Base-by-base conservation (phyloP, 768 basidiomycete genomes). In the Calocybe cyanea region DNA sequence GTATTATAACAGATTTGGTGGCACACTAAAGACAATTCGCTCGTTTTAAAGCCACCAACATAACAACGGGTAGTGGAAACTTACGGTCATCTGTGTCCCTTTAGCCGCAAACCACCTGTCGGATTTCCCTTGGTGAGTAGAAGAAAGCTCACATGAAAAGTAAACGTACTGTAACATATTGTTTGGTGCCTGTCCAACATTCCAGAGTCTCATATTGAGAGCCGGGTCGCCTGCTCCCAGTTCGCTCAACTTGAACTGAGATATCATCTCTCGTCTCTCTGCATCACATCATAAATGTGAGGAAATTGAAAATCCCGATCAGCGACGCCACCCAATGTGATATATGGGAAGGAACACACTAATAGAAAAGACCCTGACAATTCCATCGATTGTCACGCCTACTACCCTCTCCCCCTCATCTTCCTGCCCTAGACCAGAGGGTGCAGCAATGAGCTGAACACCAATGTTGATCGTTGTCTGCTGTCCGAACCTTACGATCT, bases 381-480 rank as follows among this genome's bases (percentile, higher is more conserved):
- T 84, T 1, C 90, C 92, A 63, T 95, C 92, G 53, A 95, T 91
- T 2, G 92, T 94, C 21, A 93, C 87, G 46, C 90, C 77, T n/a
- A 93, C 85, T 17, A 94, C 83, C 24, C 86, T 73, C 62, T 94
- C 92, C 8, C 87, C 87, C 51, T 87, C 86, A 19, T 66, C 64
- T 8, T 63, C 63, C 11, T 28, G 25, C 25, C 25, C 25, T 6
- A 11, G 6, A 6, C 25, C 25, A 17, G 44, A 57, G 48, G 50
- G 67, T 17, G 77, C 75, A 32, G 77, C 76, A 24, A 92, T 77
- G 21, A 94, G 77, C 64, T 92, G 90, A 20, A 95, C 87, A 7
- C 92, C 92, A 41, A 92, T 87, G 57, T 90, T 92, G 54, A 92
- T 79, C 6, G 90, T 94, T 8, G 90, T 94, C 67, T 93, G 91